Base-by-base conservation (phyloP, 164 flowering plant genomes). In the Kingdonia uniflora region DNA sequence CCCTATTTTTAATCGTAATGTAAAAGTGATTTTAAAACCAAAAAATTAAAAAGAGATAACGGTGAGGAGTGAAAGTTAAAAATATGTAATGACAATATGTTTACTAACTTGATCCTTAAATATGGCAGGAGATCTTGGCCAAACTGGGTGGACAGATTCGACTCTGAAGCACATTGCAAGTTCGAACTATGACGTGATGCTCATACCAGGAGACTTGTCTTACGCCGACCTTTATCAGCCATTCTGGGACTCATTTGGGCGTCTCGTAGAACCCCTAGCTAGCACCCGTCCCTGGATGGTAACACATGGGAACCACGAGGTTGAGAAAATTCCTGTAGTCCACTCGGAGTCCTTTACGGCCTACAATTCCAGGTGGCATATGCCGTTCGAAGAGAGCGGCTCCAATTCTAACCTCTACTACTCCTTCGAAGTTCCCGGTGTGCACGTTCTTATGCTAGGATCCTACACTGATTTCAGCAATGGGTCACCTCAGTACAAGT, bases 251-350 rank as follows among this genome's bases (percentile, higher is more conserved):
- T 62, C 95, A 0, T 91, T 83, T 49, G 97, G 97, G 5, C 81
- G 87, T 12, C 59, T 91, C 2, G 89, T 91, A 0, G 79, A 83
- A 74, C 89, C 87, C 0, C 68, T 65, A 16, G 85, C 96, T 0
- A 83, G 95, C 74, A 49, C 40, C 1, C 68, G 92, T 0, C 95
- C 96, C 0, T 91, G 96, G 96, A 91, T 91, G 97, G 92, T 83
- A 2, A 85, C 96, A 0, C 39, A 87, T 39, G 96, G 95, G 29
- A 87, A 87, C 74, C 96, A 91, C 24, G 97, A 91, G 59, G 49
- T 76, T 6, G 97, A 91, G 37, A 50, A 24, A 6, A 24, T 81
- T 44, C 88, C 87, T 11, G 59, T 77, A 48, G 49, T 81, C n/a
- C 52, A 67, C 20, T 71, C 74, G 2, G 50, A 69, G 0, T 75